These are phyloP conservation scores for Exophiala spinifera DNA, from an alignment of 2,329 filamentous ascomycete genomes.

Conservation along the genomic window DNA sequence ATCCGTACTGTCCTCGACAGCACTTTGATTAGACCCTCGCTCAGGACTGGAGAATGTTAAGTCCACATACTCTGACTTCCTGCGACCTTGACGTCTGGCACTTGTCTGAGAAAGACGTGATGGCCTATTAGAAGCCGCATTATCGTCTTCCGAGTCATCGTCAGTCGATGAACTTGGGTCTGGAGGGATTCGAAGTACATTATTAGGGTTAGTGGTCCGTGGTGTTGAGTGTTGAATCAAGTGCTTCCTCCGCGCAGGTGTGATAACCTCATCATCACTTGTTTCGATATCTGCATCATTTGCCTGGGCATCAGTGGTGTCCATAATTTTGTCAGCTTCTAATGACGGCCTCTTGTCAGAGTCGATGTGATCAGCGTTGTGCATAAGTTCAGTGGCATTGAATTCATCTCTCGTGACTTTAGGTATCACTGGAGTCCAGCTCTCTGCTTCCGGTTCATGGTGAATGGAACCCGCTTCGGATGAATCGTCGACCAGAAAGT, in stretches of 20 bases:
- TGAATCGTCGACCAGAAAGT: slow-evolving; percentile 49
- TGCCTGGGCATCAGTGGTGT: slow-evolving; percentile 1
- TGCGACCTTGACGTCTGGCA: slow-evolving; percentile 9
- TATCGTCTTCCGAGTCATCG: slow-evolving; percentile 14
- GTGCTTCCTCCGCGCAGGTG: slow-evolving; percentile 7
- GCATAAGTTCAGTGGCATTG: too few species aligned
- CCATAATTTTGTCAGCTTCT: not conserved
- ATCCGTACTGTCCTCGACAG: slow-evolving; percentile 19
- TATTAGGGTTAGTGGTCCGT: not conserved
- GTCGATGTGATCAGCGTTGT: too few species aligned
- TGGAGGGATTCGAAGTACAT: not conserved
- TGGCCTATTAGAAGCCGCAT: slow-evolving; percentile 13
- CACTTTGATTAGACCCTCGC: not conserved
- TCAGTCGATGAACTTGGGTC: not conserved
- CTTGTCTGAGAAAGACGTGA: slow-evolving; percentile 15
- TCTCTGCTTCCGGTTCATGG: slow-evolving; percentile 15
- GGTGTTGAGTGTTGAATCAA: too few species aligned
- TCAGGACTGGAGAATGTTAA: slow-evolving; percentile 30
- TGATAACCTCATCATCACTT: slow-evolving; percentile 21
- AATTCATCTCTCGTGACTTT: not conserved
- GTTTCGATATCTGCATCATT: slow-evolving; percentile 23
- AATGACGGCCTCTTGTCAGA: not conserved
- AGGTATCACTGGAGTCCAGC: slow-evolving; percentile 15
- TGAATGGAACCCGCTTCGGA: slow-evolving; percentile 21
- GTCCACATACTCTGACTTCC: slow-evolving; percentile 30